A percentile compares a stretch with the other conserved stretches of the same genome.
phyloP scores from a whole-genome alignment of 1,139 yeast genomes.

The Kazachstania sp. region DNA sequence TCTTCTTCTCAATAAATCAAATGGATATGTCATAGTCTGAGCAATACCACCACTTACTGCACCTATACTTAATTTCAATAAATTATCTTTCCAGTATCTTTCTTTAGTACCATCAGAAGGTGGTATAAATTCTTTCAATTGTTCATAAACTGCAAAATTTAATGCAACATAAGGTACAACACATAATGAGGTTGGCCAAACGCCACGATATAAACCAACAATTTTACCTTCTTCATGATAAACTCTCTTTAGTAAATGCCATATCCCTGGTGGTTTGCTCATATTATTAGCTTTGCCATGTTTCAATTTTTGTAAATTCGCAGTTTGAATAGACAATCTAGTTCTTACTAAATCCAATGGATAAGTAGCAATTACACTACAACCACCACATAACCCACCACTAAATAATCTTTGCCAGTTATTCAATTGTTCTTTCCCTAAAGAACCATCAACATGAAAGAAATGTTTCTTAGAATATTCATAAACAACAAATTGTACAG shows the following conservation, averaged over 20 bases:
- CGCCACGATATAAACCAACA: constrained; percentile 70
- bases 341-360: constrained; percentile 91
- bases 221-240: constrained; percentile 76
- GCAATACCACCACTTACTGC: constrained; percentile 86
- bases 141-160: constrained; percentile 85
- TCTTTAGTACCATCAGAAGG: constrained; percentile 33
- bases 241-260: constrained; percentile 48
- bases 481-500: constrained; percentile 86
- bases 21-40: constrained; percentile 76
- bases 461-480: constrained; percentile 54
- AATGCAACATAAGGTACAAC: constrained; percentile 96
- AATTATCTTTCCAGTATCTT: constrained; percentile 30
- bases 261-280: constrained; percentile 58
- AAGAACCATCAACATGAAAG: constrained; percentile 32
- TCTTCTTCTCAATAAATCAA: constrained; percentile 78
- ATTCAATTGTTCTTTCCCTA: constrained; percentile 6
- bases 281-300: constrained; percentile 36
- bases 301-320: constrained; percentile 49
- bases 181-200: constrained; percentile 81
- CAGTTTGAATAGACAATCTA: constrained; percentile 81
- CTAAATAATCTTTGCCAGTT: constrained; percentile 56
- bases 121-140: constrained; percentile 49
- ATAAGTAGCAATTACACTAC: constrained; percentile 76
- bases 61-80: constrained; percentile 55
- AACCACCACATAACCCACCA: constrained; percentile 76